Conservation (phyloP, 108 stramenopile species). For the Cyclotella cryptica region DNA sequence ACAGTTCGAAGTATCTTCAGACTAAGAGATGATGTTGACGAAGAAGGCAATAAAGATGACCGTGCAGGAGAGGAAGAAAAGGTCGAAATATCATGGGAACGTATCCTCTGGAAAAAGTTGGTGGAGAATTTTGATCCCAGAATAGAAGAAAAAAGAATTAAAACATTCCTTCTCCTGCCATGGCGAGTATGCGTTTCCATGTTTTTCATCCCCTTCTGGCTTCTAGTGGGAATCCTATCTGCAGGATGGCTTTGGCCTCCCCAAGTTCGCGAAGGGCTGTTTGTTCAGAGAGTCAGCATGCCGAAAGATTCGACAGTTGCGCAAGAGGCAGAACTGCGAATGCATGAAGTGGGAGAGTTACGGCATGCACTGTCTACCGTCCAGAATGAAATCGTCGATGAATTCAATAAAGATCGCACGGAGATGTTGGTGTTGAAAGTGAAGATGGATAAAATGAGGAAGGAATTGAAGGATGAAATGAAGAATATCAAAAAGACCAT, state of each 20-base stretch:
- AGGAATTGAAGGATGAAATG: constrained; percentile 73
- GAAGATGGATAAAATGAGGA: constrained; percentile 69
- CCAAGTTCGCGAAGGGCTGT: constrained; percentile 82
- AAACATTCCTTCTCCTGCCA: constrained; percentile 51
- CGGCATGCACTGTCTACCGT: constrained; percentile 57
- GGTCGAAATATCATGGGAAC: constrained; percentile 39
- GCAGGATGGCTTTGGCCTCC: constrained; percentile 88
- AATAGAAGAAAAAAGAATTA: constrained; percentile 62
- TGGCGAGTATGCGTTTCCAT: constrained; percentile 60
- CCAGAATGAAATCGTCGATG: constrained; percentile 62
- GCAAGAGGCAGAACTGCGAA: constrained; percentile 46
- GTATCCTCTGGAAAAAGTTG: constrained; percentile 64
- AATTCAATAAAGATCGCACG: constrained; percentile 68
- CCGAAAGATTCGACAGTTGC: constrained; percentile 61
- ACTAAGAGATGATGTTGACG: constrained; percentile 30
- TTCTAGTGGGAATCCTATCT: constrained; percentile 67
- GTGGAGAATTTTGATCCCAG: constrained; percentile 71
- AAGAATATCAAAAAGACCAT: constrained; percentile 78
- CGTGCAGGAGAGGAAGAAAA: constrained; percentile 6
- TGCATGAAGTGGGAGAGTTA: constrained; percentile 68
- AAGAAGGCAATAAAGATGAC: constrained; percentile 13
- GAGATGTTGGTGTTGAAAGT: constrained; percentile 69
- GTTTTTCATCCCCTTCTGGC: constrained; percentile 80
- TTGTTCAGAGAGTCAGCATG: constrained; percentile 76
- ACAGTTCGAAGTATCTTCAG: constrained; percentile 29